Evolutionary conservation across 148 eudicot genomes (phyloP).

Genomic region (Hydrangea macrophylla): DNA sequence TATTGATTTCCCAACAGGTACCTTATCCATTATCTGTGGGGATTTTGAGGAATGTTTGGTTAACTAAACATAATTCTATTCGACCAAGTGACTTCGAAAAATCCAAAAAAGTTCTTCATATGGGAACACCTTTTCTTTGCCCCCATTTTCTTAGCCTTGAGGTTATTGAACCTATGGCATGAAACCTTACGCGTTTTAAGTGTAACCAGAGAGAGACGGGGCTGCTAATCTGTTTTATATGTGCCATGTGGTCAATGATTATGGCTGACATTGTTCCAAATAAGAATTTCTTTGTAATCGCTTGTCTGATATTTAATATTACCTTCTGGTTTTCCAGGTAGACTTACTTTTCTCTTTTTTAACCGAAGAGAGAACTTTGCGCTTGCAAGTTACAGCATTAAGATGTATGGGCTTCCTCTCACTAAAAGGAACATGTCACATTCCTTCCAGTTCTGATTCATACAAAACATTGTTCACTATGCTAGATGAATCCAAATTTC

Average conservation of each 20-base stretch:
- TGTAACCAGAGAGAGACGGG: no score
- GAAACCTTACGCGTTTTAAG: no score
- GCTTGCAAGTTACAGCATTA: slow-evolving; percentile 49
- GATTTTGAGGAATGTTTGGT: slow-evolving; percentile 13
- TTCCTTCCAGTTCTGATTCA: slow-evolving; percentile 30
- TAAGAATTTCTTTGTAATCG: not conserved
- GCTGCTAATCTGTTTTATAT: no score
- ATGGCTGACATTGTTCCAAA: not conserved
- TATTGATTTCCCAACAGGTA: slow-evolving; percentile 67
- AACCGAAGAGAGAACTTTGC: slow-evolving; percentile 38
- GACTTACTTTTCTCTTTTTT: slow-evolving; percentile 56
- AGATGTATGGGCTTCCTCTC: slow-evolving; percentile 47
- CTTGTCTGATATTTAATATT: slow-evolving; percentile 2
- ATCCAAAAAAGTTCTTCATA: not conserved
- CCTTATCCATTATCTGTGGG: not conserved
- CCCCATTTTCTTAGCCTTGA: not conserved
- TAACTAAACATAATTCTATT: not conserved
- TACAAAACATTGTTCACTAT: slow-evolving; percentile 36
- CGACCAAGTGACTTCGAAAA: no score
- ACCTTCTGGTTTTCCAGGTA: slow-evolving; percentile 33
- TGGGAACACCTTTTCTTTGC: not conserved
- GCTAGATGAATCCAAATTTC: slow-evolving; percentile 38
- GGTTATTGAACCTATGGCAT: not conserved
- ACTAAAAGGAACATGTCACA: slow-evolving; percentile 38
- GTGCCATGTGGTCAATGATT: not conserved